phyloP scores from a whole-genome alignment of 192 early-diverging fungal genomes.

The Phlyctochytrium arcticum region DNA sequence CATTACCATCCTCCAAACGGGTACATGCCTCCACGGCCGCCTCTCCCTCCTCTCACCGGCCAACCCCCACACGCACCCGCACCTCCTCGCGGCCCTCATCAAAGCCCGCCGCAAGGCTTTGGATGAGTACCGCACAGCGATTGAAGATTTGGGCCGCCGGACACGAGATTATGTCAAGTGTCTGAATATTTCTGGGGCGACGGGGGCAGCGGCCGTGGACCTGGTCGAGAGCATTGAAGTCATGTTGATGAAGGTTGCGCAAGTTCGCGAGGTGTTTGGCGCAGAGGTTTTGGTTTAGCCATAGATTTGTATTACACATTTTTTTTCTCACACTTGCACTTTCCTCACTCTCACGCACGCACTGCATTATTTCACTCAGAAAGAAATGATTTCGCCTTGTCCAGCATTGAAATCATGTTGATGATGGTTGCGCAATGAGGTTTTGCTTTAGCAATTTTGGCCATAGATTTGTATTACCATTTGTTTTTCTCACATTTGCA shows the following conservation, averaged over 20 bases:
- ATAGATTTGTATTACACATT: no score
- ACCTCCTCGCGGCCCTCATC: conserved; percentile 11
- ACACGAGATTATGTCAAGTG: conserved; percentile 18
- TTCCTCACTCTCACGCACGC: no score
- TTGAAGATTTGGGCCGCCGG: conserved; percentile 17
- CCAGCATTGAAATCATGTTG: conserved; percentile 16
- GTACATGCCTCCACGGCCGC: neutral
- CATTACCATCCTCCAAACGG: neutral
- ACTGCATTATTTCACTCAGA: no score
- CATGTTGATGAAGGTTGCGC: conserved; percentile 23
- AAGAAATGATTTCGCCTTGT: no score
- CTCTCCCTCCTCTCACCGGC: neutral
- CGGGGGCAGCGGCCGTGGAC: conserved; percentile 5
- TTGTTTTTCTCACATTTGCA: no score
- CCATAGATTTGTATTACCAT: no score
- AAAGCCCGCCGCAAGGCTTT: conserved; percentile 25
- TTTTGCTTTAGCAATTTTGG: conserved; percentile 8
- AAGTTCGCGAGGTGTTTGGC: conserved; percentile 19
- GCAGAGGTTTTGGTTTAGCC: conserved; percentile 8
- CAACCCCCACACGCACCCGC: neutral
- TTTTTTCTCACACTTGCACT: no score
- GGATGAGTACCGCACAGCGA: conserved; percentile 17
- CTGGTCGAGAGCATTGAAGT: conserved; percentile 23
- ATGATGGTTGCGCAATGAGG: conserved; percentile 21
- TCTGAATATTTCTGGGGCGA: neutral